phyloP scores from a whole-genome alignment of 495 filamentous ascomycete species.

The Lindgomyces ingoldianus region DNA sequence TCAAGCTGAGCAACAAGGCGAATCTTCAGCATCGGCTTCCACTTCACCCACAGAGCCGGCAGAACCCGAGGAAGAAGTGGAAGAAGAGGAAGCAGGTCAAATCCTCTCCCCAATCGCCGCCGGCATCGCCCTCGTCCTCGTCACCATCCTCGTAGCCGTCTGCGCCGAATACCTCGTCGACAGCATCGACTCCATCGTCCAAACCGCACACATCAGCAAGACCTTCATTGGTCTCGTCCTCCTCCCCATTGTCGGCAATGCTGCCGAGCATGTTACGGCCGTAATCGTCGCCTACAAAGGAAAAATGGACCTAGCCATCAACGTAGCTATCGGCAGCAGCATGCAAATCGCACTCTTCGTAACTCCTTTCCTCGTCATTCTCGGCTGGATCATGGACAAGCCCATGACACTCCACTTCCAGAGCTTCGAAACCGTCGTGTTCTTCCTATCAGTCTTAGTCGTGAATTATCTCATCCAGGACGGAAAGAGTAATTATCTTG shows the following conservation, averaged over 20 bases:
- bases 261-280: constrained; percentile 94
- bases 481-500: constrained; percentile 92
- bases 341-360: constrained; percentile 95
- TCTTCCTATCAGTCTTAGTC: constrained; percentile 84
- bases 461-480: constrained; percentile 93
- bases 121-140: constrained; percentile 66
- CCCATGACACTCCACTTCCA: constrained; percentile 93
- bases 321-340: constrained; percentile 88
- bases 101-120: constrained; percentile 74
- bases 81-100: constrained; percentile 49
- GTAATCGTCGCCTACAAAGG: constrained; percentile 88
- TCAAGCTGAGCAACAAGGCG: too few relatives aligned
- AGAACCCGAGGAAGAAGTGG: constrained; percentile 49
- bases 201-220: constrained; percentile 82
- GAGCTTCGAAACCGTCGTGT: constrained; percentile 89
- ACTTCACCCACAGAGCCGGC: too few relatives aligned
- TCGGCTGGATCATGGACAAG: constrained; percentile 84
- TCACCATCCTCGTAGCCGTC: constrained; percentile 81
- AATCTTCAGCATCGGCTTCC: too few relatives aligned
- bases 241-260: constrained; percentile 96
- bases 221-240: constrained; percentile 96
- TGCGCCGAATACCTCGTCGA: constrained; percentile 93
- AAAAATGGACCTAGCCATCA: constrained; percentile 97
- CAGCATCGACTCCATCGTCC: constrained; percentile 86
- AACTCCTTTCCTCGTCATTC: constrained; percentile 84